These are phyloP conservation scores for Cornus kousa DNA, from an alignment of 148 eudicot genomes.

Conservation along the genomic window DNA sequence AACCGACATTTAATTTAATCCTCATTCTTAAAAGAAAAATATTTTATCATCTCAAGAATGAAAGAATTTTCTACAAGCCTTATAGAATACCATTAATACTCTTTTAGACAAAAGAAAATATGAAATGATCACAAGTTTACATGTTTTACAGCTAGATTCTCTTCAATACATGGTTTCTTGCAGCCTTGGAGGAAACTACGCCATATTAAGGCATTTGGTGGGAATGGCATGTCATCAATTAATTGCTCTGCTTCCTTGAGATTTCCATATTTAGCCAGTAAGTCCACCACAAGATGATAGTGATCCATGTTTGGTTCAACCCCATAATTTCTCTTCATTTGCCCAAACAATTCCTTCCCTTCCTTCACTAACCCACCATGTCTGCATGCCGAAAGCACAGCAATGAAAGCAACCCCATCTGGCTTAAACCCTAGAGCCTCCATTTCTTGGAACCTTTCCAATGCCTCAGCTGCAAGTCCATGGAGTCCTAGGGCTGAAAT, in stretches of 20 bases:
- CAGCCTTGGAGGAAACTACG: constrained; percentile 59
- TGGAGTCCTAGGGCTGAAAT: constrained; percentile 65
- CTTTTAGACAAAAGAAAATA: neutral
- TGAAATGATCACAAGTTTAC: constrained; percentile 5
- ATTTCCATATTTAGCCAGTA: constrained; percentile 61
- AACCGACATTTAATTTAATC: no score
- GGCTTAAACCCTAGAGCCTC: constrained; percentile 44
- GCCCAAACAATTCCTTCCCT: constrained; percentile 54
- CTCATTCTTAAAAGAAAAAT: no score
- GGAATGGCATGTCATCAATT: constrained; percentile 59
- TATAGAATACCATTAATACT: neutral
- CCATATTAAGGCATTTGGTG: constrained; percentile 61
- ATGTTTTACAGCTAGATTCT: constrained; percentile 7
- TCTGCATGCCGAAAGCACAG: constrained; percentile 72
- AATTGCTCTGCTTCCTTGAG: constrained; percentile 66
- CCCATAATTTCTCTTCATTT: constrained; percentile 45
- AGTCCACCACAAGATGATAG: constrained; percentile 58
- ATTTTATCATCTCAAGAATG: neutral
- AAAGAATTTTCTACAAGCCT: neutral
- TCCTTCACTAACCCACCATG: constrained; percentile 64
- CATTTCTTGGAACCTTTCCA: constrained; percentile 61
- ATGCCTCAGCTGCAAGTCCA: constrained; percentile 54
- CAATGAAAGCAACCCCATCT: constrained; percentile 52
- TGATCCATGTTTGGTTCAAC: constrained; percentile 71
- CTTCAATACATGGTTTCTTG: constrained; percentile 29